These are phyloP conservation scores for Ploettnerulaceae sp. DNA, from an alignment of 2,329 filamentous ascomycete species.

Conservation along the genomic window DNA sequence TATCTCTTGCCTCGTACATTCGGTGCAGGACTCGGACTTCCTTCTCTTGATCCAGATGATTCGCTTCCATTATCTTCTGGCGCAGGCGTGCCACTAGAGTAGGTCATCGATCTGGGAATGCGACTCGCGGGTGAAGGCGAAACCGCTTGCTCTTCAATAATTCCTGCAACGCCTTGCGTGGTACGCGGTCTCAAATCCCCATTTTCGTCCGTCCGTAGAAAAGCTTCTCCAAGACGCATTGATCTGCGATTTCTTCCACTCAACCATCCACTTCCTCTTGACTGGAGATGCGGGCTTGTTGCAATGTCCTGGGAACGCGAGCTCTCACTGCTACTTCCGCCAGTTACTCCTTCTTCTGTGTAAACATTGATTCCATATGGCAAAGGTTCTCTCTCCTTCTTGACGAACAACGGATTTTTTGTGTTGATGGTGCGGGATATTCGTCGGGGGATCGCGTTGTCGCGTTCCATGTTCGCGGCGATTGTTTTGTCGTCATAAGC, in stretches of 20 bases:
- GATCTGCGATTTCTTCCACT: constrained; percentile 3
- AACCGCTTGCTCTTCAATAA: not conserved
- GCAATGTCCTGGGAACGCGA: not conserved
- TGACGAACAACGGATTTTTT: not conserved
- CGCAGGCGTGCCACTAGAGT: constrained; percentile 6
- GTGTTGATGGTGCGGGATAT: not conserved
- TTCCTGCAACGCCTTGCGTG: not conserved
- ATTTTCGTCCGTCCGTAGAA: constrained; percentile 16
- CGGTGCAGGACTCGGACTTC: constrained; percentile 25
- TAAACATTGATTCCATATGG: not conserved
- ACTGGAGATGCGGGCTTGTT: not conserved
- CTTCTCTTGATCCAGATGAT: constrained; percentile 9
- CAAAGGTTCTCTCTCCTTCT: not conserved
- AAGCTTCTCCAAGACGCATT: constrained; percentile 18
- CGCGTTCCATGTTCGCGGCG: not conserved
- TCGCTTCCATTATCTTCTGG: constrained; percentile 16
- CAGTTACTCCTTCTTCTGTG: not conserved
- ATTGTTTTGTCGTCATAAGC: not conserved
- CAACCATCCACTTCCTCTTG: constrained; percentile 5
- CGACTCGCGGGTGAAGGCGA: constrained; percentile 10
- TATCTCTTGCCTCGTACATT: constrained; percentile 5
- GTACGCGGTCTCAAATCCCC: constrained; percentile 6
- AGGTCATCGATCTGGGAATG: constrained; percentile 13
- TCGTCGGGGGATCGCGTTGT: not conserved
- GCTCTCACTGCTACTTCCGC: not conserved